Conservation (phyloP, 805 yeast genomes). For the Barnettozyma californica region DNA sequence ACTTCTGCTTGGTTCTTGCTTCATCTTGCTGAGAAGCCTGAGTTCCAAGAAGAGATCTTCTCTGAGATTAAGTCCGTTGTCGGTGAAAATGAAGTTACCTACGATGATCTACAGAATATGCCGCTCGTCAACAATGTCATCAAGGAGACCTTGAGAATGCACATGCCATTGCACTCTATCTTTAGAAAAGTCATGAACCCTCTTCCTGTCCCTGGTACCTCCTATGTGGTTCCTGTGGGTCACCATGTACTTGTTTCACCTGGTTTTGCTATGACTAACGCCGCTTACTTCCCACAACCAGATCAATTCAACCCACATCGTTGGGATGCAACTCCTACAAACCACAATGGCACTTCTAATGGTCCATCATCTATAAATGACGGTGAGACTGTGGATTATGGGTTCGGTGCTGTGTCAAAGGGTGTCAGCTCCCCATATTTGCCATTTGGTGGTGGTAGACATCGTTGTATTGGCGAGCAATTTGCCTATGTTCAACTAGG, state of each 20-base stretch:
- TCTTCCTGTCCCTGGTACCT: conserved; percentile 72
- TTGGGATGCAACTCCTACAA: conserved; percentile 50
- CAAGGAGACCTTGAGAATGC: conserved; percentile 92
- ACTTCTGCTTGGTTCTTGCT: conserved; percentile 93
- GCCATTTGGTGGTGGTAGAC: conserved; percentile 99
- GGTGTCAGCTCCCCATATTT: conserved; percentile 95
- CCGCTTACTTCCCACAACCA: conserved; percentile 75
- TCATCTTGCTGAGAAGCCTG: conserved; percentile 84
- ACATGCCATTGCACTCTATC: conserved; percentile 93
- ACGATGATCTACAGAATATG: conserved; percentile 79
- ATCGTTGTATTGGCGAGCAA: conserved; percentile 98
- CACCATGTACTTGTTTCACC: conserved; percentile 91
- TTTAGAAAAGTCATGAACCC: conserved; percentile 85
- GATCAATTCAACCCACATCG: conserved; percentile 74
- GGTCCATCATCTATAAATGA: conserved; percentile 5
- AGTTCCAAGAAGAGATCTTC: conserved; percentile 75
- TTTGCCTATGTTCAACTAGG: conserved; percentile 94
- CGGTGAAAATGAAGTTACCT: conserved; percentile 54
- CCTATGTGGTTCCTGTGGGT: conserved; percentile 80
- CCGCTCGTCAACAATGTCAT: conserved; percentile 77
- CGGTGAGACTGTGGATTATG: conserved; percentile 76
- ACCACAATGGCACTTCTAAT: conserved; percentile 14
- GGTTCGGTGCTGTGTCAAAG: conserved; percentile 94
- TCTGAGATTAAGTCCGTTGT: conserved; percentile 65
- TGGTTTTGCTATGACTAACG: conserved; percentile 80